Conservation (phyloP, 73 alveolate species). For the Effrenium voratum region DNA sequence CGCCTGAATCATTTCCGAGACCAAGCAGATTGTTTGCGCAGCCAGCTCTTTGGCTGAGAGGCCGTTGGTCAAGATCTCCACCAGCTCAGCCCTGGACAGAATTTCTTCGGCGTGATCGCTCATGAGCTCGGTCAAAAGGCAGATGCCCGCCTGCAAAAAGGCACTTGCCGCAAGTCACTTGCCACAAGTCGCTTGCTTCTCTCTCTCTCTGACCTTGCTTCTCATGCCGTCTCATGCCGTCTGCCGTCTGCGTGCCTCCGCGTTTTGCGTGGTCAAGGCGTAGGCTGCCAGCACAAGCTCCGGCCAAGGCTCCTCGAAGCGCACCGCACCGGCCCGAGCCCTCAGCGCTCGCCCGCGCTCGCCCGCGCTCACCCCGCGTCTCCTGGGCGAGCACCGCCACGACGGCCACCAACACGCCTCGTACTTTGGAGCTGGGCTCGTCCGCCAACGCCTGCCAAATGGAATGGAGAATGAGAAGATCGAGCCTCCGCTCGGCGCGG, state of each 20-base stretch:
- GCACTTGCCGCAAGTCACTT: neutral
- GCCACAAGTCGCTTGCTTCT: neutral
- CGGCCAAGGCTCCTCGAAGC: constrained; percentile 12
- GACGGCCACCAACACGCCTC: constrained; percentile 41
- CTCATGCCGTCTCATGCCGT: neutral
- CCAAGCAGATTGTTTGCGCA: neutral
- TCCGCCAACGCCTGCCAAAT: neutral
- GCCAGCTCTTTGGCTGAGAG: neutral
- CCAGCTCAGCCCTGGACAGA: neutral
- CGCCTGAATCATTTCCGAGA: neutral
- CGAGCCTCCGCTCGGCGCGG: too few species aligned
- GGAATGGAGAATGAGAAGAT: neutral
- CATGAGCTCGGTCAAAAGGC: constrained; percentile 12
- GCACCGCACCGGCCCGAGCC: neutral
- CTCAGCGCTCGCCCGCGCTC: neutral
- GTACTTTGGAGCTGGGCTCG: neutral
- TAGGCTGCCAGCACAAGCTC: constrained; percentile 20
- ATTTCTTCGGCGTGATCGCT: constrained; percentile 31
- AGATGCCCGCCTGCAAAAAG: neutral
- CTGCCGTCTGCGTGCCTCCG: neutral
- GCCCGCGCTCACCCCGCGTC: too few species aligned
- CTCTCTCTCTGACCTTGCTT: neutral
- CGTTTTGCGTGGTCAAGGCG: constrained; percentile 3
- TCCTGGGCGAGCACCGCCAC: constrained; percentile 20
- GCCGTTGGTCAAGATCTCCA: neutral